Evolutionary conservation across 176 grass and related monocot species (phyloP).

Genomic region (Triticum timopheevii): DNA sequence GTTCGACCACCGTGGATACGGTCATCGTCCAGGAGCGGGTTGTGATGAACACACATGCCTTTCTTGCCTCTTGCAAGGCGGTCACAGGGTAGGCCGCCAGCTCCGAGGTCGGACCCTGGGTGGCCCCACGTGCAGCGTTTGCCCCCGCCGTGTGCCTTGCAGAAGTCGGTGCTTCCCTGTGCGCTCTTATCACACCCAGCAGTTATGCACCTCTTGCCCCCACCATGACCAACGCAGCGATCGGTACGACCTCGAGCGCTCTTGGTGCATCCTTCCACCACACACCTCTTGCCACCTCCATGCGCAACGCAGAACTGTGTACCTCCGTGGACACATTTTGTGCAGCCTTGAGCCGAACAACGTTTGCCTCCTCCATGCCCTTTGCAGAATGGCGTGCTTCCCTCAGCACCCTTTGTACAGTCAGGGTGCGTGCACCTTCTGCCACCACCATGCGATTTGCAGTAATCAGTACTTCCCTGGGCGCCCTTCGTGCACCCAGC

Average conservation of each 20-base stretch:
- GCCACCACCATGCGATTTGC: slow-evolving; percentile 85
- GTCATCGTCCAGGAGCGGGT: slow-evolving; percentile 47
- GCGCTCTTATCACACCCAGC: slow-evolving; percentile 67
- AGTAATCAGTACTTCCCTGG: slow-evolving; percentile 73
- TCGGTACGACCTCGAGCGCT: slow-evolving; percentile 73
- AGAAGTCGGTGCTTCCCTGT: slow-evolving; percentile 87
- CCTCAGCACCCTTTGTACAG: slow-evolving; percentile 77
- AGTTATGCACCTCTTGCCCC: slow-evolving; percentile 72
- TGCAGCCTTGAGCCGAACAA: slow-evolving; percentile 57
- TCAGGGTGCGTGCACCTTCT: slow-evolving; percentile 61
- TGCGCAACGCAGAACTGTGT: slow-evolving; percentile 79
- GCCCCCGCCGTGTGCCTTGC: slow-evolving; percentile 79
- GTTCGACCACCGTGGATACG: slow-evolving; percentile 53
- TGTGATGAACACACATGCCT: slow-evolving; percentile 56
- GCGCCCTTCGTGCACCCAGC: slow-evolving; percentile 63
- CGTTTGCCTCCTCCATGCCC: slow-evolving; percentile 85
- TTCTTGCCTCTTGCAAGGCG: slow-evolving; percentile 64
- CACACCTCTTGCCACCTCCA: slow-evolving; percentile 87
- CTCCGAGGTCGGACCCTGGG: slow-evolving; percentile 37
- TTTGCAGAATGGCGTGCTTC: slow-evolving; percentile 86
- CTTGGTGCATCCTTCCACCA: slow-evolving; percentile 58
- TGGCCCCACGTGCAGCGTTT: slow-evolving; percentile 73
- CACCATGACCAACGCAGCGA: slow-evolving; percentile 77
- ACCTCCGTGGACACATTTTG: slow-evolving; percentile 80
- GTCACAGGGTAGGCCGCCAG: slow-evolving; percentile 41